Percentiles rank a stretch among this genome's conserved stretches.
Evolutionary conservation across 345 rosid species (phyloP).

Genomic region (Gossypium stocksii): DNA sequence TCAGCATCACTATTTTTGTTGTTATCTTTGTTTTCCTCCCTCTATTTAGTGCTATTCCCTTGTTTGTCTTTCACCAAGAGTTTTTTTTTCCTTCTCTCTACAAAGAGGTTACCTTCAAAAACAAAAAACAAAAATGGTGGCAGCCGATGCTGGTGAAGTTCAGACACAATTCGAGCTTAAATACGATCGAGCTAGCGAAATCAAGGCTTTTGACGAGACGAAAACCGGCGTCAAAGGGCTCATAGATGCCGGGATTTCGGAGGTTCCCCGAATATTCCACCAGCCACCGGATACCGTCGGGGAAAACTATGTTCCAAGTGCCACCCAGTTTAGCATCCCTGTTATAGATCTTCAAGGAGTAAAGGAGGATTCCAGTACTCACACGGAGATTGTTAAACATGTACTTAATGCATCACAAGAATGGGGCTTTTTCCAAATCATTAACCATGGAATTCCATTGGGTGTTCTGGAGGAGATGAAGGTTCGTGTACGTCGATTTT

Average conservation of each 20-base stretch:
- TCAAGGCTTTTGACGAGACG: background rate
- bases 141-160: background rate
- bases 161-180: background rate
- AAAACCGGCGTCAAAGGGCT: constrained; percentile 1
- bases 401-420: background rate
- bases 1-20: background rate
- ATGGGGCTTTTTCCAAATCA: background rate
- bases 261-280: background rate
- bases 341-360: constrained; percentile 2
- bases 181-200: background rate
- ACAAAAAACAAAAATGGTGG: background rate
- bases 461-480: background rate
- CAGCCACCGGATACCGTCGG: background rate
- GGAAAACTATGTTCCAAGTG: background rate
- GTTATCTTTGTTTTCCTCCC: background rate
- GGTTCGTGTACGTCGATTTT: background rate
- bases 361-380: background rate
- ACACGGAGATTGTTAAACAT: background rate
- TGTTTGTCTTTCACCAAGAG: background rate
- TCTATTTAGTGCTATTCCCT: background rate
- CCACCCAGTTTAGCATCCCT: background rate
- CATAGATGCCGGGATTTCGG: background rate
- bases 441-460: background rate
- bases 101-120: background rate
- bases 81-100: background rate